Conservation (phyloP, 1,284 basidiomycete genomes). For the Neolentinus lepideus region DNA sequence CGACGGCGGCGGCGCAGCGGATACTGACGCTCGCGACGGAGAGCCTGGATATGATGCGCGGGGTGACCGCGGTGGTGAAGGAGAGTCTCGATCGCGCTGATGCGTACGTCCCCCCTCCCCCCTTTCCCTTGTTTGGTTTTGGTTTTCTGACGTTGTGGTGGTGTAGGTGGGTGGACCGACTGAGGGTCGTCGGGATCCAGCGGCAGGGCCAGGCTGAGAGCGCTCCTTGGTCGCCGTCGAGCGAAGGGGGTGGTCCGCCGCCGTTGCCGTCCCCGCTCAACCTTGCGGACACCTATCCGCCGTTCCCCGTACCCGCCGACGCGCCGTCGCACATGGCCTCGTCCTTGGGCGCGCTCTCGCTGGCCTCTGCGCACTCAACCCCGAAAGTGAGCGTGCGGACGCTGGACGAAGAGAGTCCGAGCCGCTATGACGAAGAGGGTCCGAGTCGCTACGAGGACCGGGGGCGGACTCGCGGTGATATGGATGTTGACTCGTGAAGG, state of each 20-base stretch:
- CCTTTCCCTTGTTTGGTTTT: conserved; percentile 2
- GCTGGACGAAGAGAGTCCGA: neutral
- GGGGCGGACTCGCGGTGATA: neutral
- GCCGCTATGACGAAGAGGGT: neutral
- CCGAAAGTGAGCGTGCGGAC: neutral
- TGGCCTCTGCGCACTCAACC: neutral
- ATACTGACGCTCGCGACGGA: conserved; percentile 84
- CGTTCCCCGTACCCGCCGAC: neutral
- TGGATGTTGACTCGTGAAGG: neutral
- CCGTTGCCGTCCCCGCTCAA: neutral
- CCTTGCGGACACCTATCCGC: neutral
- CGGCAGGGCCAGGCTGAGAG: conserved; percentile 26
- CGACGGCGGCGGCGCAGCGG: conserved; percentile 70
- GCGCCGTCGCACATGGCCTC: neutral
- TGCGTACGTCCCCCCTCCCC: conserved; percentile 44
- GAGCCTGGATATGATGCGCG: conserved; percentile 86
- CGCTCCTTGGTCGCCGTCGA: neutral
- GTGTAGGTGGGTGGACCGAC: conserved; percentile 69
- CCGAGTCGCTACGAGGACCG: neutral
- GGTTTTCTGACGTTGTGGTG: neutral
- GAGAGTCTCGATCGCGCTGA: conserved; percentile 87
- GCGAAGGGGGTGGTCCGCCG: neutral
- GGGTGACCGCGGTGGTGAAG: conserved; percentile 80
- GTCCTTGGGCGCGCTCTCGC: neutral
- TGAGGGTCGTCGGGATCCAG: conserved; percentile 70